Conservation (phyloP, 768 basidiomycete genomes). For the Mrakia hoshinonis region DNA sequence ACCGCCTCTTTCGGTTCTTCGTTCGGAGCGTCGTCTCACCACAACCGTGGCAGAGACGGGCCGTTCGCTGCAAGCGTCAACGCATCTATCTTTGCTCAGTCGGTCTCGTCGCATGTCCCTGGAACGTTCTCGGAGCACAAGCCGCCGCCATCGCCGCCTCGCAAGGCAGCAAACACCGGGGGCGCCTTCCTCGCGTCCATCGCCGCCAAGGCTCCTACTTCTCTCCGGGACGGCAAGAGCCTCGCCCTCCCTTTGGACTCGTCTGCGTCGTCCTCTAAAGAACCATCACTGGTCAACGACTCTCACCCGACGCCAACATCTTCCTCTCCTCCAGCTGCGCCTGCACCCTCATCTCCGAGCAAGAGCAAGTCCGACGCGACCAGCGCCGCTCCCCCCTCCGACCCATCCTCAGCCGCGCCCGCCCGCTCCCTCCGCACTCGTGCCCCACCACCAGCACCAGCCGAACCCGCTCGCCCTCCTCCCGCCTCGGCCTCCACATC, state of each 20-base stretch:
- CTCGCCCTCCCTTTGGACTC: neutral
- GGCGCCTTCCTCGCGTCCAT: neutral
- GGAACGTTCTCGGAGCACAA: slow-evolving; percentile 8
- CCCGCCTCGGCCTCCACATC: neutral
- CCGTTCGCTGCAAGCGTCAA: neutral
- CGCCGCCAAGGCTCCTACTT: neutral
- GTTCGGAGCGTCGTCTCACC: neutral
- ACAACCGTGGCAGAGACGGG: neutral
- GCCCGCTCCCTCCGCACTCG: slow-evolving; percentile 9
- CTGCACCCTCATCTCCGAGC: neutral
- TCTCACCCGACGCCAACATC: neutral
- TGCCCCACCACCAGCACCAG: neutral
- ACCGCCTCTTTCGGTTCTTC: neutral
- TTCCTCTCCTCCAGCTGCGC: neutral
- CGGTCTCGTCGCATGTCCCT: neutral
- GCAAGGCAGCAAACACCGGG: neutral
- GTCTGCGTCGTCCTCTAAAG: neutral
- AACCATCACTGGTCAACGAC: neutral
- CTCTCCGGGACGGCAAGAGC: neutral
- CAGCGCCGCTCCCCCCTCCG: neutral
- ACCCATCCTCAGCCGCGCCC: neutral
- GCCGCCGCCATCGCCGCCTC: neutral
- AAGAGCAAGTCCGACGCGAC: neutral
- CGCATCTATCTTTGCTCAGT: neutral
- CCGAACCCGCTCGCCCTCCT: neutral